Evolutionary conservation across 2,329 filamentous ascomycete species (phyloP).

Genomic region (Cercospora sojina): DNA sequence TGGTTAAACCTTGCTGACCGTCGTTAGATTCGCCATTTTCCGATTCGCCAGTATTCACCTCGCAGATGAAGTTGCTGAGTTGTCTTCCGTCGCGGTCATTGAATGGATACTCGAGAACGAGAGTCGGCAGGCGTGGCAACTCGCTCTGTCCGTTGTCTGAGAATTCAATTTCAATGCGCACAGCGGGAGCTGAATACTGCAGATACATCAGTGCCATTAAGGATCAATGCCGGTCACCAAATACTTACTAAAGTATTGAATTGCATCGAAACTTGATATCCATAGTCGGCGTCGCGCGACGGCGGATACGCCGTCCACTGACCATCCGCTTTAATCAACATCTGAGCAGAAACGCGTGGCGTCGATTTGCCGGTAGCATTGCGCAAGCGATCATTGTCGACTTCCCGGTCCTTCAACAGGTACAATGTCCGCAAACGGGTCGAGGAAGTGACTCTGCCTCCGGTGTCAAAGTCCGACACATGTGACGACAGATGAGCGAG

Average conservation of each 20-base stretch:
- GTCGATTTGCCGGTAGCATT: not conserved
- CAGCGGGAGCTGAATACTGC: not conserved
- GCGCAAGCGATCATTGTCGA: not conserved
- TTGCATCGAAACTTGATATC: not conserved
- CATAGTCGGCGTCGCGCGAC: not conserved
- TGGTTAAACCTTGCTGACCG: no score
- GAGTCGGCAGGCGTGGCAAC: no score
- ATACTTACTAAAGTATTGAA: not conserved
- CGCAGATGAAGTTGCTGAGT: not conserved
- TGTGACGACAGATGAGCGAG: not conserved
- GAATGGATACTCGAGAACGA: slow-evolving; percentile 1
- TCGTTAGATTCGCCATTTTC: no score
- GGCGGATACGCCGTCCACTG: not conserved
- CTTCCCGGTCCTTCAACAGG: not conserved
- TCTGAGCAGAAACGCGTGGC: not conserved
- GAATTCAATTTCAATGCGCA: not conserved
- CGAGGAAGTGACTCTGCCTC: not conserved
- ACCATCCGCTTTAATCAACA: not conserved
- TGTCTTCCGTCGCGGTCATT: not conserved
- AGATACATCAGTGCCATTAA: not conserved
- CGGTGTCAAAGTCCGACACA: not conserved
- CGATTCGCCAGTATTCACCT: fast-evolving
- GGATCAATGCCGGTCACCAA: not conserved
- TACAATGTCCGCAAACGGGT: not conserved
- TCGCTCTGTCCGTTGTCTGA: not conserved